Base-by-base conservation (phyloP, 176 grass and related monocot species). In the Juncus effusus region DNA sequence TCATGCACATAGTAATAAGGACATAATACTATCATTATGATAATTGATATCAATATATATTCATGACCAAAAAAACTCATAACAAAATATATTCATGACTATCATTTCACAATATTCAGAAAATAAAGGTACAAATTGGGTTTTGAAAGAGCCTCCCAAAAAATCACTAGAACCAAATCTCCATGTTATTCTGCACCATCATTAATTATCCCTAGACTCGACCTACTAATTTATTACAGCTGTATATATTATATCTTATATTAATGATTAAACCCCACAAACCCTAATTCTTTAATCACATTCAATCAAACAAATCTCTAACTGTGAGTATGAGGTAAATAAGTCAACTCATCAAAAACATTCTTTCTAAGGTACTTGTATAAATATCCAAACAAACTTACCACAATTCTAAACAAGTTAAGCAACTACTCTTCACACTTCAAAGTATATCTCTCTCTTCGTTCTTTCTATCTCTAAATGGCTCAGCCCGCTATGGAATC, bases 401-500 rank as follows among this genome's bases (percentile, higher is more conserved):
- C 9, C 50, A 28, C 44, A 47, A 6, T 47, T 47, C 44, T 47
- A 47, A 5, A 0, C 44, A 47, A 2, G 9, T 47, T 47, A 47
- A 47, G 44, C 44, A 47, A 40, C 36, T 59, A 71, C 36, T 70
- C 66, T 38, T 7, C 52, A 19, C 52, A 70, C 52, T 70, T 50
- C 52, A 42, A 69, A 70, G 14, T 16, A 38, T 55, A 39, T 51
- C 67, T 55, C 55, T 13, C 40, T 39, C 42, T 6, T 70, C 13
- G 51, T 60, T 70, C 47, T 11, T 40, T 42, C 13, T 41, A 40
- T 56, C 38, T 59, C 72, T 38, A 4, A 6, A 86, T 90, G 83
- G 76, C 64, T 60, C 75, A 76, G 49, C 41, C 51, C 41, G 76
- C 64, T 6, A 44, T 82, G 42, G 77, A 77, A 45, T 9, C 55